Evolutionary conservation across 2,329 filamentous ascomycete species (phyloP).

Genomic region (Cladophialophora yegresii): DNA sequence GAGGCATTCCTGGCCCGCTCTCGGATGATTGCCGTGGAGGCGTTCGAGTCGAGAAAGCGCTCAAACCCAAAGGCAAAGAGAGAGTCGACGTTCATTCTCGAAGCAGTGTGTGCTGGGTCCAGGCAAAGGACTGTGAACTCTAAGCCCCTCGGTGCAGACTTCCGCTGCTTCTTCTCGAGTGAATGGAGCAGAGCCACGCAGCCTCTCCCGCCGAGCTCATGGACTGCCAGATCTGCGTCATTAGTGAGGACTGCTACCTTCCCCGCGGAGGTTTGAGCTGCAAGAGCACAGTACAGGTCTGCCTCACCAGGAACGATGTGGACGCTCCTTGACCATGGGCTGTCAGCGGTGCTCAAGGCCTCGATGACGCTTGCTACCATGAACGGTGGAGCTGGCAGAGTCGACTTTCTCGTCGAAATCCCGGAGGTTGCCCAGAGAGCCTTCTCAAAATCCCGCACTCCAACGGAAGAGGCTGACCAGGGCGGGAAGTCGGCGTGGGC

Average conservation of each 20-base stretch:
- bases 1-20: constrained; percentile 39
- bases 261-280: constrained; percentile 52
- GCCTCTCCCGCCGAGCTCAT: constrained; percentile 65
- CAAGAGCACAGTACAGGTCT: constrained; percentile 73
- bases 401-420: constrained; percentile 30
- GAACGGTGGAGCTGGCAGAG: constrained; percentile 63
- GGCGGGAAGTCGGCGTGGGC: constrained; percentile 14
- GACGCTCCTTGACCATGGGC: constrained; percentile 45
- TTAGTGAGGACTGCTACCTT: constrained; percentile 69
- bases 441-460: constrained; percentile 16
- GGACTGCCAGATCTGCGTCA: constrained; percentile 83
- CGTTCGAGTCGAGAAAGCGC: constrained; percentile 40
- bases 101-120: constrained; percentile 36
- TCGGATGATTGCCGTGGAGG: constrained; percentile 36
- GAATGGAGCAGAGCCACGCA: constrained; percentile 70
- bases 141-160: constrained; percentile 37
- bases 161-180: constrained; percentile 48
- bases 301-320: constrained; percentile 79
- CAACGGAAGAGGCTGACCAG: neutral
- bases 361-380: constrained; percentile 78
- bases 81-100: constrained; percentile 41
- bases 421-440: constrained; percentile 29
- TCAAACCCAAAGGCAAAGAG: constrained; percentile 47
- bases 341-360: constrained; percentile 25
- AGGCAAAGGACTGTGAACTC: constrained; percentile 10